Evolutionary conservation across 1,284 basidiomycete species (phyloP).

Genomic region (Sanghuangporus sanghuang): DNA sequence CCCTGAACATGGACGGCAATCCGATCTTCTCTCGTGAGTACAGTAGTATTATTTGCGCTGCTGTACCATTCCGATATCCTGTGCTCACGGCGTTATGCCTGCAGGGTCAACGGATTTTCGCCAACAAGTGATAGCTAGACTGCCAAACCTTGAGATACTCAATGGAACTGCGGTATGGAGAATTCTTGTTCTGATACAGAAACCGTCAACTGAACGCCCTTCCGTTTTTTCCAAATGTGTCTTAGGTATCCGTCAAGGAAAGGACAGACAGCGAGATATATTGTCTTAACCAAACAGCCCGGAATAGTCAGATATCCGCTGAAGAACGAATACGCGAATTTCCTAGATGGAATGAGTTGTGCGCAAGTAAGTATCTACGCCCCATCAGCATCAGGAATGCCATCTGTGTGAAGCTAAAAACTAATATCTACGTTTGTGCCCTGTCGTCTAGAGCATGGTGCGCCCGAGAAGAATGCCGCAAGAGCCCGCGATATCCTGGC

Average conservation of each 20-base stretch:
- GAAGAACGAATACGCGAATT: slow-evolving; percentile 43
- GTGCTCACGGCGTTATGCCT: slow-evolving; percentile 15
- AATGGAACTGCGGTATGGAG: slow-evolving; percentile 63
- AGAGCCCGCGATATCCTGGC: slow-evolving; percentile 49
- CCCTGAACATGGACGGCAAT: slow-evolving; percentile 55
- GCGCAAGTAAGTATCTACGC: slow-evolving; percentile 45
- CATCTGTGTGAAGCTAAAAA: slow-evolving; percentile 13
- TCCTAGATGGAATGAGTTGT: slow-evolving; percentile 60
- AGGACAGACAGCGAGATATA: slow-evolving; percentile 84
- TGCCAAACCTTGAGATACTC: slow-evolving; percentile 57
- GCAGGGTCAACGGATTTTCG: slow-evolving; percentile 41
- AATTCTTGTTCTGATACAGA: not conserved
- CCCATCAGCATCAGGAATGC: slow-evolving; percentile 17
- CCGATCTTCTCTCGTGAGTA: slow-evolving; percentile 51
- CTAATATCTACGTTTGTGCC: not conserved
- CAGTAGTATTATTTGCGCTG: slow-evolving; percentile 3
- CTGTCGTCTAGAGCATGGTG: slow-evolving; percentile 53
- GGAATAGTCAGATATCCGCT: slow-evolving; percentile 36
- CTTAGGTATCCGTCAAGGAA: slow-evolving; percentile 41
- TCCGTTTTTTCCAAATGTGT: not conserved
- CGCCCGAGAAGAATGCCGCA: slow-evolving; percentile 33
- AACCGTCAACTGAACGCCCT: not conserved
- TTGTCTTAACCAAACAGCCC: slow-evolving; percentile 65
- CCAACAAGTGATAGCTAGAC: slow-evolving; percentile 66
- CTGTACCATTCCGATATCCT: slow-evolving; percentile 5